phyloP scores from a whole-genome alignment of 495 filamentous ascomycete genomes.

The Penicillium fimorum region DNA sequence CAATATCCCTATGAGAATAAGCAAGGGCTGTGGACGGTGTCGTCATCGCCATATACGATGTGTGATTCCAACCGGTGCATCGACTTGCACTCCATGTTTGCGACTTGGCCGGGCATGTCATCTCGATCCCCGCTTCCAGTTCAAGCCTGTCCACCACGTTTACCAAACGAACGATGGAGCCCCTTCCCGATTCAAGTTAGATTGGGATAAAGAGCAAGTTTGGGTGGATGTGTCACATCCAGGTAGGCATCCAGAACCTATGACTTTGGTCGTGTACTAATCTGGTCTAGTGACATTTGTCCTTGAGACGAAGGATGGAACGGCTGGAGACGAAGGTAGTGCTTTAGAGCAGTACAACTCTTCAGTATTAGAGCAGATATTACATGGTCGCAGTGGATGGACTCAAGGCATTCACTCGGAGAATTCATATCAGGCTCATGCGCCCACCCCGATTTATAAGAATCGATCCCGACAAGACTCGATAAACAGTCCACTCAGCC shows the following conservation, averaged over 20 bases:
- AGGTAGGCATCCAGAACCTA: constrained; percentile 17
- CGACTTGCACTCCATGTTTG: constrained; percentile 34
- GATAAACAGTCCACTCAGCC: not conserved
- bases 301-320: constrained; percentile 26
- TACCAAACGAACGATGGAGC: constrained; percentile 35
- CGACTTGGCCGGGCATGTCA: constrained; percentile 35
- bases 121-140: constrained; percentile 40
- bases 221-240: constrained; percentile 35
- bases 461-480: not conserved
- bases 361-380: not conserved
- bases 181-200: constrained; percentile 33
- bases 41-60: constrained; percentile 44
- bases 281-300: constrained; percentile 33
- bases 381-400: not conserved
- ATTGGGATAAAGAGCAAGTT: constrained; percentile 34
- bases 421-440: not conserved
- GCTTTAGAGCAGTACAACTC: not conserved
- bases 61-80: constrained; percentile 29
- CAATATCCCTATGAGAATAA: constrained; percentile 34
- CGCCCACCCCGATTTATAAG: not conserved
- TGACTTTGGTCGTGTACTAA: not conserved
- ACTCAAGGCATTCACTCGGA: not conserved
- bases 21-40: constrained; percentile 41
- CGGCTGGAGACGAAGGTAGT: constrained; percentile 4
- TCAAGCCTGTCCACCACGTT: constrained; percentile 38